phyloP scores from a whole-genome alignment of 768 basidiomycete genomes.

The Sporobolomyces pararoseus region DNA sequence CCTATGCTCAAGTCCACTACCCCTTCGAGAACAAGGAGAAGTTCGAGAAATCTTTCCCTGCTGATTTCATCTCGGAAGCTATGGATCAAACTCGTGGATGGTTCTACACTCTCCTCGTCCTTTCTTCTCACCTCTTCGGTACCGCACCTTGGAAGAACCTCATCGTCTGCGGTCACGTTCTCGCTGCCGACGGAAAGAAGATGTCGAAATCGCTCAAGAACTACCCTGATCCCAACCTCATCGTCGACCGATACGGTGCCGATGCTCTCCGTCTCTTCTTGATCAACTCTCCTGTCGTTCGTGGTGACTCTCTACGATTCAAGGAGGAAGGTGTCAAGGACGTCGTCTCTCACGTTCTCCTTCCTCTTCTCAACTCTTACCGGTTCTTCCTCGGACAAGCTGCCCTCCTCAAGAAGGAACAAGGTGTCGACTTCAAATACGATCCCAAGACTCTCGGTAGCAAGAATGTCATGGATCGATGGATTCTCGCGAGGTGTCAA shows the following conservation, averaged over 20 bases:
- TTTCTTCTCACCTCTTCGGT: slow-evolving; percentile 91
- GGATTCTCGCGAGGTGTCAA: slow-evolving; percentile 98
- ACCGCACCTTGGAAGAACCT: slow-evolving; percentile 97
- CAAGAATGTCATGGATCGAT: slow-evolving; percentile 94
- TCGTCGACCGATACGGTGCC: slow-evolving; percentile 87
- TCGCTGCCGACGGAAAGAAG: slow-evolving; percentile 92
- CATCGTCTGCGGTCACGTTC: slow-evolving; percentile 90
- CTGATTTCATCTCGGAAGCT: slow-evolving; percentile 95
- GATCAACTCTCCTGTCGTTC: slow-evolving; percentile 97
- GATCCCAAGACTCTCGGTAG: slow-evolving; percentile 78
- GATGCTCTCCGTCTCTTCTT: slow-evolving; percentile 97
- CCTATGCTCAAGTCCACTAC: slow-evolving; percentile 94
- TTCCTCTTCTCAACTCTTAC: slow-evolving; percentile 98
- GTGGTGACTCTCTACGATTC: slow-evolving; percentile 96
- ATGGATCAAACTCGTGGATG: slow-evolving; percentile 99
- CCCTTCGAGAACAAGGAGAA: slow-evolving; percentile 93
- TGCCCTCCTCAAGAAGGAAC: slow-evolving; percentile 74
- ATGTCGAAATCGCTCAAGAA: slow-evolving; percentile 98
- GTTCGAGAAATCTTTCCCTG: slow-evolving; percentile 82
- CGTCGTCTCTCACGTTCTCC: slow-evolving; percentile 88
- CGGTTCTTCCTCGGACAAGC: slow-evolving; percentile 98
- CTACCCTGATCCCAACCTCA: slow-evolving; percentile 88
- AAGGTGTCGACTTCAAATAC: slow-evolving; percentile 73
- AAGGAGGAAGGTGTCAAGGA: slow-evolving; percentile 96
- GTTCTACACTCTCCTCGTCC: slow-evolving; percentile 97